Conservation (phyloP, 2,329 filamentous ascomycete species). For the Penicillium rolfsii region DNA sequence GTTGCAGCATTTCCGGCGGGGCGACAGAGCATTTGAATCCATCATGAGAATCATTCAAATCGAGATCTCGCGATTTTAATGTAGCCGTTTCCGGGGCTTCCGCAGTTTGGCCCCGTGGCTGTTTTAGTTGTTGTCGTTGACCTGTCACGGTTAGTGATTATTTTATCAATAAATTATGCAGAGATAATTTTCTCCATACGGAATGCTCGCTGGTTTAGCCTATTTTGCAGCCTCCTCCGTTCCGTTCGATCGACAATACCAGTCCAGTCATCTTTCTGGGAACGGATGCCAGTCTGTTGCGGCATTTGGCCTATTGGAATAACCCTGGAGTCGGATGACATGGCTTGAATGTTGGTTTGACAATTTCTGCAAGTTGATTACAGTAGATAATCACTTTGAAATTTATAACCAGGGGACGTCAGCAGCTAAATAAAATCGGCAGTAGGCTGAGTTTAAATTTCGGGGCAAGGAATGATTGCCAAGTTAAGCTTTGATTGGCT, state of each 20-base stretch:
- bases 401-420: neutral
- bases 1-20: slow-evolving; percentile 2
- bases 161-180: no score
- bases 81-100: neutral
- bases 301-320: slow-evolving; percentile 16
- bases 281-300: slow-evolving; percentile 8
- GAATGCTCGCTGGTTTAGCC: slow-evolving; percentile 33
- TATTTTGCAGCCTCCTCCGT: slow-evolving; percentile 33
- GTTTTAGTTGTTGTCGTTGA: neutral
- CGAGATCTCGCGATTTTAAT: neutral
- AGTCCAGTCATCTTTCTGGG: slow-evolving; percentile 29
- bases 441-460: neutral
- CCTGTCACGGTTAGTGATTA: neutral
- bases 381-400: neutral
- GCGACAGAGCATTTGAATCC: neutral
- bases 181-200: slow-evolving; percentile 3
- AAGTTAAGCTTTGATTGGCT: neutral
- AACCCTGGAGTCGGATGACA: neutral
- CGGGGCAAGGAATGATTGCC: neutral
- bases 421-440: neutral
- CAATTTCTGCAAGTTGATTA: neutral
- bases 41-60: neutral
- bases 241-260: slow-evolving; percentile 29
- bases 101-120: neutral
- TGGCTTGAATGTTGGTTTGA: neutral